Conservation (phyloP, 345 rosid genomes). For the Geranium brycei region DNA sequence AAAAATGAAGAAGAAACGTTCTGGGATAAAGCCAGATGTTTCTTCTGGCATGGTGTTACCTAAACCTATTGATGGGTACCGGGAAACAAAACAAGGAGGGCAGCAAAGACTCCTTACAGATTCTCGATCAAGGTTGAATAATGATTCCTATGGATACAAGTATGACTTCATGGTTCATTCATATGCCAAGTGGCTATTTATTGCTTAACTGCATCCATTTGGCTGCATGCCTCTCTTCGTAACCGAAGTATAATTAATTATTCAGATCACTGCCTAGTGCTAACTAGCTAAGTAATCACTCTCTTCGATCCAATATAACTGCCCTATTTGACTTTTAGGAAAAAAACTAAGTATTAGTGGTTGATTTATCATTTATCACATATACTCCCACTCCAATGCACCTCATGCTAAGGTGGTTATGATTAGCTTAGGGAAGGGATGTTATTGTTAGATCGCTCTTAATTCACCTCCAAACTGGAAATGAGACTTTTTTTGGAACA, state of each 20-base stretch:
- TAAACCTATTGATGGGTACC: conserved; percentile 50
- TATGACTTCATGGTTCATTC: conserved; percentile 15
- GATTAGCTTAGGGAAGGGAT: too few relatives aligned
- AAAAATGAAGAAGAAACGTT: conserved; percentile 83
- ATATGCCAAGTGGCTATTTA: conserved; percentile 7
- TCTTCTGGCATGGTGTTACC: conserved; percentile 36
- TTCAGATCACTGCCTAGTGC: neutral
- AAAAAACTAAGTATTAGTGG: too few relatives aligned
- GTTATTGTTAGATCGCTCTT: too few relatives aligned
- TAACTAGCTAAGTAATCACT: too few relatives aligned
- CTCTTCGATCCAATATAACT: too few relatives aligned
- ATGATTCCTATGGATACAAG: conserved; percentile 73
- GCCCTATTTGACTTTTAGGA: too few relatives aligned
- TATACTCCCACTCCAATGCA: too few relatives aligned
- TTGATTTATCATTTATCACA: too few relatives aligned
- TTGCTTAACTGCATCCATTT: neutral
- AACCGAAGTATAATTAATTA: neutral
- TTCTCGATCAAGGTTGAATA: conserved; percentile 50
- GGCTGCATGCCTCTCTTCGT: neutral
- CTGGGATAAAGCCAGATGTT: conserved; percentile 62
- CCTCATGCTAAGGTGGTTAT: too few relatives aligned
- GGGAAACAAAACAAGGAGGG: conserved; percentile 64
- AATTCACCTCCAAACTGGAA: too few relatives aligned
- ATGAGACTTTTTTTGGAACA: too few relatives aligned
- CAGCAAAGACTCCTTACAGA: conserved; percentile 47